Evolutionary conservation across 768 basidiomycete genomes (phyloP).

Genomic region (Russula ochroleuca): DNA sequence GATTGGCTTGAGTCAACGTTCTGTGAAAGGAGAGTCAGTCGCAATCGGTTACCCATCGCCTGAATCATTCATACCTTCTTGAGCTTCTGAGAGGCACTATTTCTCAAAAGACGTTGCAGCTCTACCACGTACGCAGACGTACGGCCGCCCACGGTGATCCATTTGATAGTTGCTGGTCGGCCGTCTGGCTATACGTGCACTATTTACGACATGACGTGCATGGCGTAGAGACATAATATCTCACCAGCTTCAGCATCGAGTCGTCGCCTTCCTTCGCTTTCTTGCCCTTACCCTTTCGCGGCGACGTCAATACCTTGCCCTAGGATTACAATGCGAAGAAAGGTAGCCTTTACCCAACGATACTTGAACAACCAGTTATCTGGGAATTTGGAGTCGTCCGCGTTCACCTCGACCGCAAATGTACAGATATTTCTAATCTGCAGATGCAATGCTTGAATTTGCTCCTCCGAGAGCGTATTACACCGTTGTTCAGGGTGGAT

Average conservation of each 20-base stretch:
- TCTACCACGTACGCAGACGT: constrained; percentile 70
- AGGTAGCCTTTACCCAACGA: constrained; percentile 51
- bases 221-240: constrained; percentile 9
- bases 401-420: constrained; percentile 62
- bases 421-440: constrained; percentile 53
- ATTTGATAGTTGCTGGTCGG: constrained; percentile 64
- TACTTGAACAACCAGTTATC: constrained; percentile 63
- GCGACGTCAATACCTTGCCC: constrained; percentile 3
- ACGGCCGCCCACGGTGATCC: constrained; percentile 70
- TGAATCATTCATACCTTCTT: background rate
- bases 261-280: constrained; percentile 36
- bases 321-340: background rate
- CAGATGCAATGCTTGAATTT: constrained; percentile 49
- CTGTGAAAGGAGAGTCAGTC: background rate
- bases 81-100: background rate
- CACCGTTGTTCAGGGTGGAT: constrained; percentile 70
- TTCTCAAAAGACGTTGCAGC: constrained; percentile 43
- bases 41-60: background rate
- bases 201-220: background rate
- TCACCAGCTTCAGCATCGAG: constrained; percentile 44
- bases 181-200: constrained; percentile 52
- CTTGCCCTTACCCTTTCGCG: constrained; percentile 54
- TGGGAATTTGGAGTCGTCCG: constrained; percentile 65
- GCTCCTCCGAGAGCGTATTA: constrained; percentile 47
- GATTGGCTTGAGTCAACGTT: constrained; percentile 28